These are phyloP conservation scores for Phytopythium litorale DNA, from an alignment of 352 stramenopile species.

Conservation along the genomic window DNA sequence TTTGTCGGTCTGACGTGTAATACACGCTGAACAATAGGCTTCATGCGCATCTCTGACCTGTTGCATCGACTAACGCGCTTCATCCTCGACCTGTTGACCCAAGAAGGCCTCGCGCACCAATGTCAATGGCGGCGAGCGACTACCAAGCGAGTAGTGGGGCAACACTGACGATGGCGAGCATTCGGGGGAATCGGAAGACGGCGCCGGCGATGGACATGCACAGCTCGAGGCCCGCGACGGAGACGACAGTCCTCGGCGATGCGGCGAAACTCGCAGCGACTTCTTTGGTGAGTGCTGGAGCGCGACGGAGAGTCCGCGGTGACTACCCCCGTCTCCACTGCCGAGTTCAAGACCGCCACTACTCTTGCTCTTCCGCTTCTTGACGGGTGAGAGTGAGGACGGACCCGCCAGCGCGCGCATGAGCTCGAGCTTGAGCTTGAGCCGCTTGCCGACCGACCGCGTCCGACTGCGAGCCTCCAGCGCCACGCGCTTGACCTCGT, in stretches of 20 bases:
- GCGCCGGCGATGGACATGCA: background rate
- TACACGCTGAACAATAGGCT: background rate
- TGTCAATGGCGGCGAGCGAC: background rate
- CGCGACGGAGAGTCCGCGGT: background rate
- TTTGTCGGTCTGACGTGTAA: background rate
- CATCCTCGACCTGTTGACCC: background rate
- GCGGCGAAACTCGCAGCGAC: background rate
- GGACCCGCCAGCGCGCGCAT: slow-evolving; percentile 16
- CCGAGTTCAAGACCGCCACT: background rate
- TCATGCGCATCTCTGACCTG: background rate
- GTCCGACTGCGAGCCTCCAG: slow-evolving; percentile 21
- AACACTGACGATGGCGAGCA: background rate
- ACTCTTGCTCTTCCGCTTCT: slow-evolving; percentile 4
- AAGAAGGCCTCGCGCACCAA: background rate
- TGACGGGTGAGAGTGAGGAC: background rate
- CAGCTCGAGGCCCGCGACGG: background rate
- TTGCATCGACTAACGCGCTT: background rate
- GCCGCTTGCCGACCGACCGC: slow-evolving; percentile 10
- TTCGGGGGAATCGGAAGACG: background rate
- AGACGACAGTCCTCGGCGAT: background rate
- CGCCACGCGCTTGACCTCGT: slow-evolving; percentile 25
- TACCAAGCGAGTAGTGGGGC: background rate
- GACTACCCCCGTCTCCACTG: background rate
- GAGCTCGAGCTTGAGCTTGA: slow-evolving; percentile 36
- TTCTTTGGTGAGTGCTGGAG: background rate